Conservation (phyloP, 2,329 filamentous ascomycete species). For the Arthroderma sp. region DNA sequence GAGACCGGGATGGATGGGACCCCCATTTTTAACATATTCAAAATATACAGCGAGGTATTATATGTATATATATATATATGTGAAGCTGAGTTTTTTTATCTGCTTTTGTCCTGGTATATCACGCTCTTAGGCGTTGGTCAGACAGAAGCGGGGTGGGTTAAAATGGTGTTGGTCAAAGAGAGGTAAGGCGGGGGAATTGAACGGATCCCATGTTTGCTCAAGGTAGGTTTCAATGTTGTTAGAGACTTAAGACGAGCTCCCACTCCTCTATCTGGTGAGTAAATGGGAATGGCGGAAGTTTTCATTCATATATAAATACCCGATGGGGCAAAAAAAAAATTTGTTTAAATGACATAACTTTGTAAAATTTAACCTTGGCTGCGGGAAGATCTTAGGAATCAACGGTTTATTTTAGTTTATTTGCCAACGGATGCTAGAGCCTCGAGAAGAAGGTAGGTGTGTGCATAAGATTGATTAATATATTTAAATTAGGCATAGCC, state of each 20-base stretch:
- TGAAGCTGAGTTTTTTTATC: neutral
- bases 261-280: neutral
- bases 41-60: neutral
- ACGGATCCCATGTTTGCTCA: neutral
- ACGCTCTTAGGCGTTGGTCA: neutral
- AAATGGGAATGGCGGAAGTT: neutral
- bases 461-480: neutral
- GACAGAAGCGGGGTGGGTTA: neutral
- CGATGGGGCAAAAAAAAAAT: too few species aligned
- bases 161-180: neutral
- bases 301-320: neutral
- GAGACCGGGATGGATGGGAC: conserved; percentile 24
- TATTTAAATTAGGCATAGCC: neutral
- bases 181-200: neutral
- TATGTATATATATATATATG: neutral
- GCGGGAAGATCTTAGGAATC: too few species aligned
- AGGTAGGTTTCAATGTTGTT: neutral
- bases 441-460: neutral
- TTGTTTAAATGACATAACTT: too few species aligned
- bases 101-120: neutral
- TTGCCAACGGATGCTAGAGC: neutral
- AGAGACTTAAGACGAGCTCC: neutral
- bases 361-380: too few species aligned
- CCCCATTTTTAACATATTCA: neutral
- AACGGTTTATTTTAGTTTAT: too few species aligned